Conservation (phyloP, 805 yeast species). For the Candida golubevii region DNA sequence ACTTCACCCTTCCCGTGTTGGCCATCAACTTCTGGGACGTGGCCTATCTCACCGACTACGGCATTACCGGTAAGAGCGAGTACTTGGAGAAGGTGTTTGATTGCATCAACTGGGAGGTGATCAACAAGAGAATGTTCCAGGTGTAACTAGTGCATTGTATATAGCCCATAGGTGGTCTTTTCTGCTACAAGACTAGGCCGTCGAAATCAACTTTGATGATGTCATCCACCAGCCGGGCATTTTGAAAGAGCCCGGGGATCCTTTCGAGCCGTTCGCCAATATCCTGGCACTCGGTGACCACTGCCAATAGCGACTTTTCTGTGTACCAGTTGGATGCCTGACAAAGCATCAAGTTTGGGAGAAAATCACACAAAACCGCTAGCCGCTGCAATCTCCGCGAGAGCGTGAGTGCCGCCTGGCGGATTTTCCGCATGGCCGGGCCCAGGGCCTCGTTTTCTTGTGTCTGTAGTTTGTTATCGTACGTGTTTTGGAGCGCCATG, state of each 20-base stretch:
- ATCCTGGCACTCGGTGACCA: constrained; percentile 27
- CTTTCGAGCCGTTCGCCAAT: constrained; percentile 13
- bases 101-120: constrained; percentile 78
- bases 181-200: background rate
- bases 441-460: constrained; percentile 9
- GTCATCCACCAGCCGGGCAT: constrained; percentile 1
- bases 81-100: constrained; percentile 75
- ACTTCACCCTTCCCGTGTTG: constrained; percentile 69
- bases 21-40: constrained; percentile 85
- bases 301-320: constrained; percentile 23
- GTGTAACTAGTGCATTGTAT: constrained; percentile 14
- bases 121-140: constrained; percentile 48
- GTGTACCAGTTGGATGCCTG: constrained; percentile 36
- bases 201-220: constrained; percentile 1
- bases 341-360: constrained; percentile 30
- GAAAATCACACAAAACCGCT: constrained; percentile 22
- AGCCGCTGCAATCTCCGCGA: constrained; percentile 7
- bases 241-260: background rate
- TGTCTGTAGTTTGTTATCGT: constrained; percentile 5
- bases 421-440: constrained; percentile 16
- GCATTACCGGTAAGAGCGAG: constrained; percentile 64
- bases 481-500: constrained; percentile 12
- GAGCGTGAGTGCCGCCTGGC: constrained; percentile 2
- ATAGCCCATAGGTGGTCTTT: background rate
- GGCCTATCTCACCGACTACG: constrained; percentile 83